phyloP scores from a whole-genome alignment of 2,329 filamentous ascomycete species.

The Aspergillus aculeatus region DNA sequence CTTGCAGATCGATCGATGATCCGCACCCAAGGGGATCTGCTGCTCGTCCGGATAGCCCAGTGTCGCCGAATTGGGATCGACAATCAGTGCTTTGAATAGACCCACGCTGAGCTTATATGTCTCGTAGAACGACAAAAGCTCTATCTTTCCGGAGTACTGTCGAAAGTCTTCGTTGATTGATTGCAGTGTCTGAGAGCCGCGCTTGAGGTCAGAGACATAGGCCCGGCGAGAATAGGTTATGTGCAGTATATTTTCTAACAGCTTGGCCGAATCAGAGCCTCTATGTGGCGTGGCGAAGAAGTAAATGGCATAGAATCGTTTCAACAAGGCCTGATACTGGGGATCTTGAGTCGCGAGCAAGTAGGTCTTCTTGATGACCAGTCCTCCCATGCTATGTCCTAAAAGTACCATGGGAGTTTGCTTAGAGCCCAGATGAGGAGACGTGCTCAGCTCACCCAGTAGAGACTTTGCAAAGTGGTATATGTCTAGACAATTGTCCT shows the following conservation, averaged over 20 bases:
- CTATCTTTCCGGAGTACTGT: constrained; percentile 36
- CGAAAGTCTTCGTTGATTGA: constrained; percentile 50
- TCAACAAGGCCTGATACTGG: constrained; percentile 13
- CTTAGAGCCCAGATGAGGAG: too few relatives aligned
- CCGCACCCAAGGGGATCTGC: too few relatives aligned
- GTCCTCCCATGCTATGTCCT: constrained; percentile 49
- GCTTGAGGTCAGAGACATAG: constrained; percentile 42
- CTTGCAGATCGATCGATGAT: too few relatives aligned
- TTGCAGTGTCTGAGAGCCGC: constrained; percentile 36
- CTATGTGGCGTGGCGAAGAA: constrained; percentile 34
- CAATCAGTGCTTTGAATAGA: constrained; percentile 29
- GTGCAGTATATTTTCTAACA: constrained; percentile 33
- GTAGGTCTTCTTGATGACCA: constrained; percentile 33
- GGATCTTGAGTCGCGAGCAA: constrained; percentile 22
- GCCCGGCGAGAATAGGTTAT: constrained; percentile 1
- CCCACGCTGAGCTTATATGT: constrained; percentile 33
- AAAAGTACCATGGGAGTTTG: too few relatives aligned
- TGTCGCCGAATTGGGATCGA: constrained; percentile 44
- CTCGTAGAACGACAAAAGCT: constrained; percentile 51
- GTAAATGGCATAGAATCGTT: constrained; percentile 18
- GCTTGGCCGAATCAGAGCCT: constrained; percentile 25
- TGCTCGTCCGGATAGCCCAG: constrained; percentile 45
- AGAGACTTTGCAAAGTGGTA: constrained; percentile 32
- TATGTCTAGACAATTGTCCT: constrained; percentile 4
- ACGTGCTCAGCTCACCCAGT: constrained; percentile 2